Conservation (phyloP, 805 yeast species). For the Barnettozyma pratensis region DNA sequence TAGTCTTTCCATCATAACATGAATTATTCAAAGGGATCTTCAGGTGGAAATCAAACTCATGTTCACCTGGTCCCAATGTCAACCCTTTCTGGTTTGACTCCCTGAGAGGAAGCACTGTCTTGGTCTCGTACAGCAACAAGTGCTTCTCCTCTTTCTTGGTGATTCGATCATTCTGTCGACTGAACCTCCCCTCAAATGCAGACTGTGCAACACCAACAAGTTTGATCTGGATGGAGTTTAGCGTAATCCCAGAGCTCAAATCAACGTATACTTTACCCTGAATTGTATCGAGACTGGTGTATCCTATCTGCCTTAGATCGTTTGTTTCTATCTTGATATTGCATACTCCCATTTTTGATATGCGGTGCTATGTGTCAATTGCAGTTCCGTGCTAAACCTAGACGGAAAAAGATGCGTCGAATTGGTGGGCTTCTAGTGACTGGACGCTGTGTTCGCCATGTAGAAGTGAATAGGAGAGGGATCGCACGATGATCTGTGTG, state of each 20-base stretch:
- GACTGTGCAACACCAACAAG: conserved; percentile 43
- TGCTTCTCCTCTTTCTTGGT: conserved; percentile 25
- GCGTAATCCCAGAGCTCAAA: conserved; percentile 33
- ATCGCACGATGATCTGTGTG: too few species aligned
- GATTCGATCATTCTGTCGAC: conserved; percentile 3
- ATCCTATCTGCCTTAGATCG: conserved; percentile 16
- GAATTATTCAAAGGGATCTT: conserved; percentile 27
- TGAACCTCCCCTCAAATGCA: conserved; percentile 24
- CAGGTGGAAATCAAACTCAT: conserved; percentile 38
- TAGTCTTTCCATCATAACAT: conserved; percentile 44
- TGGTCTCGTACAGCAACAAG: conserved; percentile 39
- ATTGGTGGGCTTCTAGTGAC: too few species aligned
- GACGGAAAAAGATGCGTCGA: too few species aligned
- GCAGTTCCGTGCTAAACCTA: too few species aligned
- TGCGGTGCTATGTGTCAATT: neutral
- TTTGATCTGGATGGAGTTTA: conserved; percentile 43
- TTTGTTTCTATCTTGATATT: conserved; percentile 6
- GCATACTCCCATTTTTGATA: neutral
- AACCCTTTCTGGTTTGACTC: conserved; percentile 38
- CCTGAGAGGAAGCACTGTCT: conserved; percentile 45
- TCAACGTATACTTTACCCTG: conserved; percentile 36
- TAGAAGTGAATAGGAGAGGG: too few species aligned
- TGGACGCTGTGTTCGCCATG: too few species aligned
- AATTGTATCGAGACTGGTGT: conserved; percentile 42
- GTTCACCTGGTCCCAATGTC: conserved; percentile 46